phyloP scores from a whole-genome alignment of 2,329 filamentous ascomycete species.

The Apiospora marii region DNA sequence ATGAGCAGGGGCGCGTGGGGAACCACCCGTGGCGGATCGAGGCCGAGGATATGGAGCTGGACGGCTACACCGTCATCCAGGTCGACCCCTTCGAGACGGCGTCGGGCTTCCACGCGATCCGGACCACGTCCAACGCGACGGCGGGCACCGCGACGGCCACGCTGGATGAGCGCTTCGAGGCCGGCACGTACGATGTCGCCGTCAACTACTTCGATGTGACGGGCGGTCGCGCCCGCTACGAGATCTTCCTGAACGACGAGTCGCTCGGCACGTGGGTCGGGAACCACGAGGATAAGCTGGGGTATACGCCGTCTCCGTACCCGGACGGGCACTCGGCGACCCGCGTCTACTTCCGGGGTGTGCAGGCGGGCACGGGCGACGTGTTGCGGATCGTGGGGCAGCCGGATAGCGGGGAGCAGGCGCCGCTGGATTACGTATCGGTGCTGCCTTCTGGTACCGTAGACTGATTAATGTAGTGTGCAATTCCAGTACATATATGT shows the following conservation, averaged over 20 bases:
- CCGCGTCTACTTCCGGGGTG: slow-evolving; percentile 59
- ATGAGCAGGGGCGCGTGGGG: slow-evolving; percentile 62
- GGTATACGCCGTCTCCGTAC: slow-evolving; percentile 64
- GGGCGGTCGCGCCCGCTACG: slow-evolving; percentile 64
- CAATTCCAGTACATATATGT: too few relatives aligned
- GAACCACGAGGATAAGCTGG: slow-evolving; percentile 65
- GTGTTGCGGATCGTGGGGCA: slow-evolving; percentile 53
- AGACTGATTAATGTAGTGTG: slow-evolving; percentile 54
- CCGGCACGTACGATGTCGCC: slow-evolving; percentile 67
- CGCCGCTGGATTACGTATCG: slow-evolving; percentile 72
- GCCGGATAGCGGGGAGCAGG: slow-evolving; percentile 67
- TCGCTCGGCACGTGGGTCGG: slow-evolving; percentile 66
- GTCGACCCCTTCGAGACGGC: slow-evolving; percentile 69
- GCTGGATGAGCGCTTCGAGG: slow-evolving; percentile 48
- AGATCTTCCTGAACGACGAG: slow-evolving; percentile 60
- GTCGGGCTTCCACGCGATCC: slow-evolving; percentile 61
- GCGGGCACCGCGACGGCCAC: slow-evolving; percentile 55
- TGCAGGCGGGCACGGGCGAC: slow-evolving; percentile 38
- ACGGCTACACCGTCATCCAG: slow-evolving; percentile 61
- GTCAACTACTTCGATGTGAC: slow-evolving; percentile 73
- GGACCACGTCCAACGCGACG: slow-evolving; percentile 61
- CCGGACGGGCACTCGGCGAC: slow-evolving; percentile 72
- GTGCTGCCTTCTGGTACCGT: slow-evolving; percentile 65
- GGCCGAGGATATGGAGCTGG: slow-evolving; percentile 69
- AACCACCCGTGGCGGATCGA: slow-evolving; percentile 73